Evolutionary conservation across 2,329 filamentous ascomycete species (phyloP), one percentile per base, ranked within the genome.

Genomic region (Fusarium buxicola): DNA sequence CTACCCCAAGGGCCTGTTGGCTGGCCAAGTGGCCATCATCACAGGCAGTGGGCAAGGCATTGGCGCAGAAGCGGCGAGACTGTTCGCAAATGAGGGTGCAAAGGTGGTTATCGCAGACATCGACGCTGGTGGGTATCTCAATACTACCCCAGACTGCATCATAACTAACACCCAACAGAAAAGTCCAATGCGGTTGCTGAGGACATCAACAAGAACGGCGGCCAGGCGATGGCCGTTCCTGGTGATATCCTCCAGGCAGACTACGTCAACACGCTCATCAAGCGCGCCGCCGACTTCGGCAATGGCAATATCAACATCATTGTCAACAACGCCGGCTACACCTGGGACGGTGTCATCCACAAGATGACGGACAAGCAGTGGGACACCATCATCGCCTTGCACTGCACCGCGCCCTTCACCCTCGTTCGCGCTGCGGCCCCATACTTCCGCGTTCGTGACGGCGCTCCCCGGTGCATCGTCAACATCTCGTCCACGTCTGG

Each of bases 351-450:
- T 7, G 92, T 96, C 34, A 92, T 96, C 66, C 92, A 96, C 82
- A 96, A 95, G 83, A 94, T 92, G 82, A 91, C 89, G 13, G 92
- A 96, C 81, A 92, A 92, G 80, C 92, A 96, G 82, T 96, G 92
- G 92, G 90, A 95, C 62, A 93, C 90, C 46, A 96, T 97, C 75
- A 80, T 96, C 27, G 87, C 89, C 18, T 83, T 96, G 43, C 93
- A 96, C 82, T 89, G 86, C 73, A 95, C 92, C 11, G 92, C 91
- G 3, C 93, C 93, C 10, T 96, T 97, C 83, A 89, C 89, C 74
- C 88, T 96, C 49, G 81, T 95, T 60, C 86, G 92, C 51, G 89
- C 88, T 40, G 92, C 92, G 1, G 90, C 92, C 0, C 91, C 92
- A 18, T 96, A 92, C 77, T 96, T 97, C 82, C 88, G 93, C 35